Conservation (phyloP, 2,329 filamentous ascomycete genomes). For the Fusarium sp. region DNA sequence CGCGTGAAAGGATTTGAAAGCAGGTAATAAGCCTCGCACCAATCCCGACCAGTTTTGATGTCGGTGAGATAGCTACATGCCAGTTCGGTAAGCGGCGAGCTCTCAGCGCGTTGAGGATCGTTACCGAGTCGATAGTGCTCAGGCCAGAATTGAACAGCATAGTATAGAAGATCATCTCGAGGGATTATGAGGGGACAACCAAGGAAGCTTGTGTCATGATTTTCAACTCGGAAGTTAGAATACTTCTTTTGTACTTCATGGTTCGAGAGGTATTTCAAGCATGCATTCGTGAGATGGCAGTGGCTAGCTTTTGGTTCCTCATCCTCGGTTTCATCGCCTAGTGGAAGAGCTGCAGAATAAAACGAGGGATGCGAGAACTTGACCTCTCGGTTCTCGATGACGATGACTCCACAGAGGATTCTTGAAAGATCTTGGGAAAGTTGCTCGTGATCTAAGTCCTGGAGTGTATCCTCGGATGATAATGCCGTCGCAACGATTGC, state of each 20-base stretch:
- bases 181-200: neutral
- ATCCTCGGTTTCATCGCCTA: neutral
- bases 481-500: neutral
- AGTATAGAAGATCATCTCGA: neutral
- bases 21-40: neutral
- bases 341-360: neutral
- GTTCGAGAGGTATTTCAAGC: neutral
- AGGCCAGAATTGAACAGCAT: slow-evolving; percentile 5
- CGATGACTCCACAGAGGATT: neutral
- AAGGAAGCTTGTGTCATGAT: neutral
- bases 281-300: neutral
- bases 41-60: neutral
- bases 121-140: neutral
- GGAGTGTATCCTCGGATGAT: neutral
- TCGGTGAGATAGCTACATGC: neutral
- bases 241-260: neutral
- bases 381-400: neutral
- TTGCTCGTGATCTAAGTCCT: neutral
- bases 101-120: neutral
- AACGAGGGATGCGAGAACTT: neutral
- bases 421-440: neutral
- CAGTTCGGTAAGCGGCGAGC: neutral
- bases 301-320: neutral
- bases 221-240: neutral
- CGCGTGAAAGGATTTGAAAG: slow-evolving; percentile 7